Base-by-base conservation (phyloP, 139 green algal species). In the Chlorella vulgaris region DNA sequence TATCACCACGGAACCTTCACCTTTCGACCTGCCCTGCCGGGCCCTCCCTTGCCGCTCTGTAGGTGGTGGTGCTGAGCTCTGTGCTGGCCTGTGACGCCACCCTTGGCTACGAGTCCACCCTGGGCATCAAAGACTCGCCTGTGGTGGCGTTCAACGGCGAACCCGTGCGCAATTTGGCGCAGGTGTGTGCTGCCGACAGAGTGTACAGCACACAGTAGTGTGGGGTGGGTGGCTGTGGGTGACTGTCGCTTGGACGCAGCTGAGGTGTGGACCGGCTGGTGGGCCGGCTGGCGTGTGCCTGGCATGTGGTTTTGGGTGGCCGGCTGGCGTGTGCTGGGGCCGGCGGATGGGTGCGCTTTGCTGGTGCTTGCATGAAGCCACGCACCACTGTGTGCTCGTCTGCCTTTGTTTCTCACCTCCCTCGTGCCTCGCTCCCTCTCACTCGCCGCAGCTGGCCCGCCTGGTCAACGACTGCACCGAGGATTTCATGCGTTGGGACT, bases 61-160 rank as follows among this genome's bases (percentile, higher is more conserved):
- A 96, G 89, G 85, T 96, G 51, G 92, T 96, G 60, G 76, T 96
- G 65, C 84, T 96, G 39, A 86, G 65, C 38, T 90, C 94, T 81
- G 92, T 97, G 42, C 88, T 98, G 69, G 94, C 94, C 4, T 93
- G 84, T 38, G 90, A 95, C 28, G 88, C 92, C 19, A 97, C 93
- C 18, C 78, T 96, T 35, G 94, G 94, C 4, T 98, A 97, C 71
- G 94, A 98, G 83, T 7, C 28, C 7, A 70, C 81, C 0, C 3
- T 71, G 53, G 73, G 81, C 0, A 31, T 86, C 3, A 40, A 35
- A 0, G 81, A 86, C 47, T 60, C 36, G 5, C 28, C 76, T 21
- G 73, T 86, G 4, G 21, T 39, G 10, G n/a, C 62, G 15, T 95
- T 97, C 87, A 98, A 98, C 80, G 91, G 92, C 21, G 36, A 53